Evolutionary conservation across 148 eudicot species (phyloP), one percentile per base, ranked within the genome.

Genomic region (Camellia japonica): DNA sequence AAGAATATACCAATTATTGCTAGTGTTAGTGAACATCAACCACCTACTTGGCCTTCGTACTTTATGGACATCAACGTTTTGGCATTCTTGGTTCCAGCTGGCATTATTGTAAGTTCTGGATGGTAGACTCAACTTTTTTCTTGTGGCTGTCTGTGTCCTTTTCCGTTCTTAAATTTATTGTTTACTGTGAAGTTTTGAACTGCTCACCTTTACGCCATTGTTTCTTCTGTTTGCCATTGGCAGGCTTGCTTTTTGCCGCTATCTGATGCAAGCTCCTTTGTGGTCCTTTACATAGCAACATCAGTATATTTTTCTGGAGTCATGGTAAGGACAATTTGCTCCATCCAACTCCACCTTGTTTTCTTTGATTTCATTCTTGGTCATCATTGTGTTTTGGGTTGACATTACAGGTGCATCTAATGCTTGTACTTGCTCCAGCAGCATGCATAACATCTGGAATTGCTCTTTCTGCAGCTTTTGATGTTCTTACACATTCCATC

Each of bases 11-110:
- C 99, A 68, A 96, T 96, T 80, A 96, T 96, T 83, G 99, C 99
- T 65, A 96, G 99, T 88, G 99, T 96, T 79, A 96, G 99, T 86
- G 99, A 96, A 87, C 99, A 96, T 87, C 99, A 96, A 80, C 99
- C 99, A 0, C 99, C 99, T 84, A 96, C 99, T 56, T 96, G 99
- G 99, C 99, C 98, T 49, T 96, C 98, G 60, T 96, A 96, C 87
- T 96, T 96, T 80, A 96, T 96, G 99, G 99, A 96, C 85, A 92
- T 96, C 23, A 96, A 96, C 82, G 97, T 96, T 67, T 85, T 96
- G 90, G 99, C 99, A 59, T 93, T 96, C 88, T 82, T 96, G 89
- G 99, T 96, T 82, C 99, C 99, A 44, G 97, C 99, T 83, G 99
- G 98, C 83, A 93, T 96, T 70, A 81, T 93, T 82, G 99, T 92